A percentile compares a stretch with the other conserved stretches of the same genome.
Conservation (phyloP, 148 eudicot species). For the Rhododendron vialii region DNA sequence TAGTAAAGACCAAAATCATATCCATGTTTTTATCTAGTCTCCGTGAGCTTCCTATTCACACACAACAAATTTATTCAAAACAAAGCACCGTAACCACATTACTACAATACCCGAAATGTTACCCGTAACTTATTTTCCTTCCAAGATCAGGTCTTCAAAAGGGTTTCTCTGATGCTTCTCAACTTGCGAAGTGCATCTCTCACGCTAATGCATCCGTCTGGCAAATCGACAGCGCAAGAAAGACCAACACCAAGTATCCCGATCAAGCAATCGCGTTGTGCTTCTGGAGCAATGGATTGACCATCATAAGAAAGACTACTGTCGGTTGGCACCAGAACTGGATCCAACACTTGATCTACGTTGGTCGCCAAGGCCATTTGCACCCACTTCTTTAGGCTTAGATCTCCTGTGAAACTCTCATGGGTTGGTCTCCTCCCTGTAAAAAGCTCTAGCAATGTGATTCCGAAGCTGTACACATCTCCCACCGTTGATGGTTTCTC, state of each 20-base stretch:
- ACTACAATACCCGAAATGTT: too few species aligned
- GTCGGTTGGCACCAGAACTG: conserved; percentile 12
- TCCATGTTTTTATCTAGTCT: background rate
- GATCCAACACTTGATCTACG: conserved; percentile 30
- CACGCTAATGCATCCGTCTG: conserved; percentile 37
- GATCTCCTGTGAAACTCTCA: conserved; percentile 26
- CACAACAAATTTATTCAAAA: background rate
- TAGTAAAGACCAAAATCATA: background rate
- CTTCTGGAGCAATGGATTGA: background rate
- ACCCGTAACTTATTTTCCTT: background rate
- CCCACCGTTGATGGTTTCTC: conserved; percentile 45
- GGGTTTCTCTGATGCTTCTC: conserved; percentile 19
- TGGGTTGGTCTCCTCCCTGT: conserved; percentile 46
- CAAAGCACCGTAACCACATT: background rate
- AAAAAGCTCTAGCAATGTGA: conserved; percentile 46
- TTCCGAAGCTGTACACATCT: conserved; percentile 54
- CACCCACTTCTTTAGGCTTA: conserved; percentile 40
- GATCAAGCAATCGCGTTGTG: conserved; percentile 7
- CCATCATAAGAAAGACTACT: background rate
- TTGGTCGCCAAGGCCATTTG: conserved; percentile 20
- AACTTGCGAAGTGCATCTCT: conserved; percentile 43
- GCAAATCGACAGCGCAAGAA: conserved; percentile 36
- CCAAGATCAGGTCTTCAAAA: conserved; percentile 2
- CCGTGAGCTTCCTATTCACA: background rate
- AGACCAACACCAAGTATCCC: conserved; percentile 37